These are phyloP conservation scores for Gastrodia elata DNA, from an alignment of 106 monocot genomes.

Conservation along the genomic window DNA sequence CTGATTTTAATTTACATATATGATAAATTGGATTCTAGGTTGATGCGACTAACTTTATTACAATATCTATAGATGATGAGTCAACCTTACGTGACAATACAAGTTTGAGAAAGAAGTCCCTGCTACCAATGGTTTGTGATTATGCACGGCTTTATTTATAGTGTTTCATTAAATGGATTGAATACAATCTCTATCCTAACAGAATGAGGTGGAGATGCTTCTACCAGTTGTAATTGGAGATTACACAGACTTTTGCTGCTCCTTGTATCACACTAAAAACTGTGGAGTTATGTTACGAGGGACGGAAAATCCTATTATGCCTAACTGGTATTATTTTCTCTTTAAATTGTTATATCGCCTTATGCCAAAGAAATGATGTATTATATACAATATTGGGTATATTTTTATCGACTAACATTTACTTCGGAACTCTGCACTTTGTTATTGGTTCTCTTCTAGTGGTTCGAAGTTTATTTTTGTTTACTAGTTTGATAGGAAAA, in stretches of 20 bases:
- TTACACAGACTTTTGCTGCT: slow-evolving; percentile 95
- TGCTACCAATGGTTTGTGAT: slow-evolving; percentile 61
- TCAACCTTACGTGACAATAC: slow-evolving; percentile 68
- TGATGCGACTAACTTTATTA: slow-evolving; percentile 3
- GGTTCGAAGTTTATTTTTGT: neutral
- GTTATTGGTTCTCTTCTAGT: neutral
- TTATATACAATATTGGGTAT: neutral
- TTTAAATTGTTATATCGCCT: neutral
- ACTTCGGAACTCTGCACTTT: neutral
- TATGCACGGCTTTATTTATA: neutral
- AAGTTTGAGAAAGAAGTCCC: slow-evolving; percentile 56
- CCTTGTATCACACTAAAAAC: slow-evolving; percentile 84
- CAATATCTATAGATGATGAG: slow-evolving; percentile 58
- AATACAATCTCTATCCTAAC: slow-evolving; percentile 7
- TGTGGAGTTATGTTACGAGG: slow-evolving; percentile 90
- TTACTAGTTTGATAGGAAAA: neutral
- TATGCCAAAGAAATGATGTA: neutral
- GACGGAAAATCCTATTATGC: slow-evolving; percentile 59
- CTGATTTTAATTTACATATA: neutral
- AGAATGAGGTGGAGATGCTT: slow-evolving; percentile 88
- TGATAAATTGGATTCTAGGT: neutral
- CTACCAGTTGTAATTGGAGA: slow-evolving; percentile 78
- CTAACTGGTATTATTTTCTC: slow-evolving; percentile 55
- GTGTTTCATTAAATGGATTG: neutral
- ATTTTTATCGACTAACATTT: neutral